phyloP scores from a whole-genome alignment of 257 asterid species.

The Fraxinus pennsylvanica region DNA sequence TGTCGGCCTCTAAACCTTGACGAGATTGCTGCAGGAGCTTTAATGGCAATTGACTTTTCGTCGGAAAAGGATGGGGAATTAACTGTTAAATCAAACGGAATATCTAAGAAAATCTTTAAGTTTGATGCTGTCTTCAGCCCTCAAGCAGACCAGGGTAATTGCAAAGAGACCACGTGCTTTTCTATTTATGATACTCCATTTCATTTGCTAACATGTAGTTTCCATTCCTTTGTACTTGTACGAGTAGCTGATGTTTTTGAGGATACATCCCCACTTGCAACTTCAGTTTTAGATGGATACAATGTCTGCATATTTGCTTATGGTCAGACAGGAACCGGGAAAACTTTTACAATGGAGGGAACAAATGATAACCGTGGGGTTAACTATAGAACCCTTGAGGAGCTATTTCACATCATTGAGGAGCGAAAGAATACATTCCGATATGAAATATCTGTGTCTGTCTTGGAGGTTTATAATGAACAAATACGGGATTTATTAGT shows the following conservation, averaged over 20 bases:
- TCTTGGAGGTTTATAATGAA: slow-evolving; percentile 93
- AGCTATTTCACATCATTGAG: slow-evolving; percentile 69
- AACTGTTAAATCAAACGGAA: slow-evolving; percentile 67
- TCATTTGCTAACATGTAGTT: slow-evolving; percentile 2
- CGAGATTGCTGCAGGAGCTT: slow-evolving; percentile 68
- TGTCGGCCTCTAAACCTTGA: slow-evolving; percentile 85
- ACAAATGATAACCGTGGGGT: slow-evolving; percentile 89
- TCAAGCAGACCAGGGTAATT: slow-evolving; percentile 75
- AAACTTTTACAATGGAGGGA: slow-evolving; percentile 98
- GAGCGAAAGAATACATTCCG: slow-evolving; percentile 64
- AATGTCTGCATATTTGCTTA: slow-evolving; percentile 92
- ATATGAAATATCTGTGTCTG: slow-evolving; percentile 82
- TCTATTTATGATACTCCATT: slow-evolving; percentile 1
- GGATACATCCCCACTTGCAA: slow-evolving; percentile 86
- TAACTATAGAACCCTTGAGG: slow-evolving; percentile 85
- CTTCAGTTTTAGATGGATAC: slow-evolving; percentile 91
- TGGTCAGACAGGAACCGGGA: slow-evolving; percentile 98
- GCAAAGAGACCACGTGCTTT: neutral
- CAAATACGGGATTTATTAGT: slow-evolving; percentile 80
- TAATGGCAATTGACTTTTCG: slow-evolving; percentile 73
- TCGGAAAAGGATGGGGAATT: slow-evolving; percentile 87
- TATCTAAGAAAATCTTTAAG: slow-evolving; percentile 61
- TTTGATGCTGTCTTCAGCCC: slow-evolving; percentile 85
- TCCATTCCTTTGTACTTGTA: slow-evolving; percentile 20
- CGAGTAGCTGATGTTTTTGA: slow-evolving; percentile 76